phyloP scores from a whole-genome alignment of 1,284 basidiomycete genomes.

The Microbotryum saponariae region DNA sequence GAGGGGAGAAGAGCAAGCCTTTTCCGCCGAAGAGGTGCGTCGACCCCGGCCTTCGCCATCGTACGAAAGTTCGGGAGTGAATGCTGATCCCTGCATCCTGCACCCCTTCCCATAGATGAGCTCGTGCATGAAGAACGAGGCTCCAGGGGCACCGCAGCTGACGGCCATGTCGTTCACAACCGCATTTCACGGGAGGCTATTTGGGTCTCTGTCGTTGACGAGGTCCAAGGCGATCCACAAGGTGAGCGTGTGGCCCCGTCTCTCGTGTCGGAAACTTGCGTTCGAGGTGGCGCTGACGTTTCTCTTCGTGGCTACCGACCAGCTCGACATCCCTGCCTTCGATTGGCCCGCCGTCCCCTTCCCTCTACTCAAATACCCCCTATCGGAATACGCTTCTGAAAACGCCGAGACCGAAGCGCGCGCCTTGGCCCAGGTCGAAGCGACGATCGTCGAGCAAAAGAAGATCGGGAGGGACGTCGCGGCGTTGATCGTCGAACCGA shows the following conservation, averaged over 20 bases:
- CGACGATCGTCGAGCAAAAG: conserved; percentile 42
- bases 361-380: conserved; percentile 49
- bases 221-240: conserved; percentile 47
- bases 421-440: conserved; percentile 40
- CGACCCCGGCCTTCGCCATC: conserved; percentile 7
- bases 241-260: conserved; percentile 18
- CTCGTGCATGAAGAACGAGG: conserved; percentile 49
- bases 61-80: too few relatives aligned
- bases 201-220: conserved; percentile 48
- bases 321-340: conserved; percentile 52
- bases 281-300: not conserved
- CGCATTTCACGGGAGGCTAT: conserved; percentile 48
- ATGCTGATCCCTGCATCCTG: conserved; percentile 1
- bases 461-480: conserved; percentile 44
- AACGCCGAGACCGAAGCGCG: conserved; percentile 45
- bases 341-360: conserved; percentile 51
- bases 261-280: not conserved
- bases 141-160: conserved; percentile 48
- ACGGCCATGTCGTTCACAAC: conserved; percentile 49
- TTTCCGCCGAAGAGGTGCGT: conserved; percentile 38
- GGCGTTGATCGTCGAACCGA: conserved; percentile 52
- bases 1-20: conserved; percentile 37
- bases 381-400: conserved; percentile 43
- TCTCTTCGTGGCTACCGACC: not conserved
- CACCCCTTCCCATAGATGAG: conserved; percentile 29